Conservation (phyloP, 2,329 filamentous ascomycete species). For the Colletotrichum tropicicola region DNA sequence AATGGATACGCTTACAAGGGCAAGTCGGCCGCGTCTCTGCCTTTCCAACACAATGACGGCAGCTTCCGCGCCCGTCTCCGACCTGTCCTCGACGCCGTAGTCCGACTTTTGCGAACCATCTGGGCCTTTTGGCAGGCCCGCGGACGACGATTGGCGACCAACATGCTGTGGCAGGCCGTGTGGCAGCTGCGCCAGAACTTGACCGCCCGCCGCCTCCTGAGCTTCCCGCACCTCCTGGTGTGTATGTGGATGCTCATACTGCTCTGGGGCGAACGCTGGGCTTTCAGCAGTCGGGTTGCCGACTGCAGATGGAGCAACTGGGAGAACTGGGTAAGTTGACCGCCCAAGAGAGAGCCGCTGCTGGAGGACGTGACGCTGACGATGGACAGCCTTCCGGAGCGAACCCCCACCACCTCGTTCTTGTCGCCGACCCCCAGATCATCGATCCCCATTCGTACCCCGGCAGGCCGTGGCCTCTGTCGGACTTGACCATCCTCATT, state of each 20-base stretch:
- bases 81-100: slow-evolving; percentile 5
- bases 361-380: not conserved
- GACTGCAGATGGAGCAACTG: slow-evolving; percentile 85
- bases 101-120: slow-evolving; percentile 9
- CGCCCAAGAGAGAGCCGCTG: not conserved
- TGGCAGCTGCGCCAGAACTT: slow-evolving; percentile 55
- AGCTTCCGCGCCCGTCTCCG: slow-evolving; percentile 31
- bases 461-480: slow-evolving; percentile 72
- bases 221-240: slow-evolving; percentile 74
- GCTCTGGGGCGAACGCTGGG: slow-evolving; percentile 85
- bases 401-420: slow-evolving; percentile 82
- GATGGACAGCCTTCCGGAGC: slow-evolving; percentile 74
- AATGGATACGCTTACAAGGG: slow-evolving; percentile 35
- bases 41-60: slow-evolving; percentile 31
- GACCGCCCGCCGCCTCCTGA: slow-evolving; percentile 60
- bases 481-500: slow-evolving; percentile 63
- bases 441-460: slow-evolving; percentile 97
- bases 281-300: slow-evolving; percentile 76
- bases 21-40: slow-evolving; percentile 1
- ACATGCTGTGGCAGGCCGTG: slow-evolving; percentile 13
- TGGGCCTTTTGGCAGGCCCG: slow-evolving; percentile 27
- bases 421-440: slow-evolving; percentile 90
- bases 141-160: slow-evolving; percentile 17
- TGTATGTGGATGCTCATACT: slow-evolving; percentile 79
- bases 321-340: slow-evolving; percentile 84